Percentiles rank a stretch among this genome's conserved stretches.
phyloP scores from a whole-genome alignment of 805 yeast genomes.

The Teunomyces panamensis region DNA sequence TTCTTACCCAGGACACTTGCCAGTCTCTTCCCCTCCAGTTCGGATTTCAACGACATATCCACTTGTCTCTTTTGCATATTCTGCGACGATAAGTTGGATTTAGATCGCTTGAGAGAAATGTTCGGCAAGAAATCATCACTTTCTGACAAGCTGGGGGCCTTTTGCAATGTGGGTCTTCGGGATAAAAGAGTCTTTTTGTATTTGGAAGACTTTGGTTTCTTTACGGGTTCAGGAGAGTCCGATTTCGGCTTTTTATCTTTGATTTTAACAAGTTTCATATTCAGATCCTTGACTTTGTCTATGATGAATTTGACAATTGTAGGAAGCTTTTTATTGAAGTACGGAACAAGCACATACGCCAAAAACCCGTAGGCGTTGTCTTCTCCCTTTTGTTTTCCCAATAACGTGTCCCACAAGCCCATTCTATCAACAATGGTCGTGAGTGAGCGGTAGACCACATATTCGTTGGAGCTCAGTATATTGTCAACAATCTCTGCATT shows the following conservation, averaged over 20 bases:
- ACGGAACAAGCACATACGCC: slow-evolving; percentile 52
- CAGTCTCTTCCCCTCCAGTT: slow-evolving; percentile 3
- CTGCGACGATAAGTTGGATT: slow-evolving; percentile 38
- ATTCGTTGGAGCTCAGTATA: slow-evolving; percentile 21
- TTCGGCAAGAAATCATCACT: slow-evolving; percentile 29
- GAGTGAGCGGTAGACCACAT: slow-evolving; percentile 22
- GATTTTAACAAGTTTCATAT: slow-evolving; percentile 23
- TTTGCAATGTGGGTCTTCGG: slow-evolving; percentile 14
- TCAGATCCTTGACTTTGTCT: slow-evolving; percentile 48
- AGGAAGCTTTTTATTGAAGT: slow-evolving; percentile 49
- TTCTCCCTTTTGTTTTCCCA: slow-evolving; percentile 26
- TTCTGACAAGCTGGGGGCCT: slow-evolving; percentile 14
- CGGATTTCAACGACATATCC: slow-evolving; percentile 26
- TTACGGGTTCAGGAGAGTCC: background rate
- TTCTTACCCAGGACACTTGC: slow-evolving; percentile 2
- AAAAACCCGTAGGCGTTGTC: slow-evolving; percentile 44
- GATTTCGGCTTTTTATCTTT: slow-evolving; percentile 5
- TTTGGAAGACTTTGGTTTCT: slow-evolving; percentile 12
- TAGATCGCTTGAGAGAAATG: slow-evolving; percentile 35
- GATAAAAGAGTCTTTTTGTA: slow-evolving; percentile 10
- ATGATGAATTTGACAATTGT: slow-evolving; percentile 43
- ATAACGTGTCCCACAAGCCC: slow-evolving; percentile 51
- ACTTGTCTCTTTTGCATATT: slow-evolving; percentile 39
- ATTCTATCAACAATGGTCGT: slow-evolving; percentile 51
- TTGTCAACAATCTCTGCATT: slow-evolving; percentile 3